A percentile compares a stretch with the other conserved stretches of the same genome.
phyloP scores from a whole-genome alignment of 2,329 filamentous ascomycete genomes.

The Catunica adiposa region DNA sequence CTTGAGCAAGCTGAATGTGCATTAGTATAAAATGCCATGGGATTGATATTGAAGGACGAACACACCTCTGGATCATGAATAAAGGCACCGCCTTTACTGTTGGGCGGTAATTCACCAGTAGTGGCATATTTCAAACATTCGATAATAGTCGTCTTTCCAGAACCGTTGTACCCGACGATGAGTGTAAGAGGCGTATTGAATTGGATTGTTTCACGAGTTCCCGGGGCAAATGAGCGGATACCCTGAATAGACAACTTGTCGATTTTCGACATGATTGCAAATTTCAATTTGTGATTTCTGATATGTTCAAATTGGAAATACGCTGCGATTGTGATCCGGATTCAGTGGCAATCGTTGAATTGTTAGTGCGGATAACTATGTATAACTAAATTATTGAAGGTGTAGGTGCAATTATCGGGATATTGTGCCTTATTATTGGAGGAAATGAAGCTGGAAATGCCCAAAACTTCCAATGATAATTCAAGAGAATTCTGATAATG shows the following conservation, averaged over 20 bases:
- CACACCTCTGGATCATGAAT: conserved; percentile 88
- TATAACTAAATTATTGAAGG: no score
- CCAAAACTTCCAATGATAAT: no score
- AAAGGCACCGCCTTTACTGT: conserved; percentile 79
- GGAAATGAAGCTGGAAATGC: no score
- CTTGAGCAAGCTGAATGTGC: conserved; percentile 11
- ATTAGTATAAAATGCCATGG: background rate
- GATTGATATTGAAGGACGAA: background rate
- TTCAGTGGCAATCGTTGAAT: no score
- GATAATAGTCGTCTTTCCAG: conserved; percentile 97
- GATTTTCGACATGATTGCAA: conserved; percentile 55
- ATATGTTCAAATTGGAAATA: background rate
- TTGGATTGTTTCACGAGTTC: conserved; percentile 57
- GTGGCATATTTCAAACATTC: conserved; percentile 97
- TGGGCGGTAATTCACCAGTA: conserved; percentile 81
- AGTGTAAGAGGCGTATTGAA: conserved; percentile 86
- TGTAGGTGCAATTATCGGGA: no score
- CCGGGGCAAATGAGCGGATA: conserved; percentile 69
- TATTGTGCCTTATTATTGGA: no score
- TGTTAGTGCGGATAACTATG: no score
- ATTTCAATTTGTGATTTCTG: background rate
- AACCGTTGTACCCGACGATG: conserved; percentile 94
- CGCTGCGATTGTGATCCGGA: no score
- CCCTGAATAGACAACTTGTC: conserved; percentile 79
- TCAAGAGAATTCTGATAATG: no score